phyloP scores from a whole-genome alignment of 805 yeast genomes.

The Metschnikowia colocasiae region DNA sequence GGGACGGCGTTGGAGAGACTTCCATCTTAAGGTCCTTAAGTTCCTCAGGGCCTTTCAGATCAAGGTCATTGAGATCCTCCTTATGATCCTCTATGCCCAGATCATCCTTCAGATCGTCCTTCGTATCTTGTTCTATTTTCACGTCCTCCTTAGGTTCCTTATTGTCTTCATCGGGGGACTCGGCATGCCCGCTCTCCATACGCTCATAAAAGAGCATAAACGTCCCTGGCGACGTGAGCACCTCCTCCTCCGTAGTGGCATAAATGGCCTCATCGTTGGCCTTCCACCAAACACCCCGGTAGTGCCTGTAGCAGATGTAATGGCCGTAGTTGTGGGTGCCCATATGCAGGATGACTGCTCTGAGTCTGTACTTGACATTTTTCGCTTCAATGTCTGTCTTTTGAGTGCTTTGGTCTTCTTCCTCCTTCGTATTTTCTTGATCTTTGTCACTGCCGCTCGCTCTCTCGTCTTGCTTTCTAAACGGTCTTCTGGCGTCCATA shows the following conservation, averaged over 20 bases:
- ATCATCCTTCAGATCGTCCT: no score
- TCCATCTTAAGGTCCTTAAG: no score
- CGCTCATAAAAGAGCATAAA: slow-evolving; percentile 88
- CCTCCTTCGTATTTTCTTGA: slow-evolving; percentile 3
- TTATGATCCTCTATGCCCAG: no score
- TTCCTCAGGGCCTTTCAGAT: no score
- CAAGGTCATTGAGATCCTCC: no score
- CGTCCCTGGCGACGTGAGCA: slow-evolving; percentile 76
- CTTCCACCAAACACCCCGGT: slow-evolving; percentile 91
- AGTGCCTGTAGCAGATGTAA: slow-evolving; percentile 81
- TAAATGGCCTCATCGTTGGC: slow-evolving; percentile 87
- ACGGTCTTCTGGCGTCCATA: slow-evolving; percentile 73
- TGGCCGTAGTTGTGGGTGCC: slow-evolving; percentile 99
- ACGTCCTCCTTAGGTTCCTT: no score
- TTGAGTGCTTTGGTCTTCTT: not conserved
- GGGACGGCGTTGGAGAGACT: no score
- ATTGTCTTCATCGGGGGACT: not conserved
- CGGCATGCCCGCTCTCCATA: slow-evolving; percentile 21
- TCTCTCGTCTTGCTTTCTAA: slow-evolving; percentile 56
- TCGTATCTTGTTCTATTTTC: no score
- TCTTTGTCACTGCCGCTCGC: not conserved
- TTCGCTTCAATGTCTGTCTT: not conserved
- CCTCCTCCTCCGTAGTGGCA: slow-evolving; percentile 76
- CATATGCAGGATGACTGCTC: slow-evolving; percentile 86
- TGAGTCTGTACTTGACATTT: slow-evolving; percentile 52